Base-by-base conservation (phyloP, 805 yeast species). In the Saccharomycopsis amapae region DNA sequence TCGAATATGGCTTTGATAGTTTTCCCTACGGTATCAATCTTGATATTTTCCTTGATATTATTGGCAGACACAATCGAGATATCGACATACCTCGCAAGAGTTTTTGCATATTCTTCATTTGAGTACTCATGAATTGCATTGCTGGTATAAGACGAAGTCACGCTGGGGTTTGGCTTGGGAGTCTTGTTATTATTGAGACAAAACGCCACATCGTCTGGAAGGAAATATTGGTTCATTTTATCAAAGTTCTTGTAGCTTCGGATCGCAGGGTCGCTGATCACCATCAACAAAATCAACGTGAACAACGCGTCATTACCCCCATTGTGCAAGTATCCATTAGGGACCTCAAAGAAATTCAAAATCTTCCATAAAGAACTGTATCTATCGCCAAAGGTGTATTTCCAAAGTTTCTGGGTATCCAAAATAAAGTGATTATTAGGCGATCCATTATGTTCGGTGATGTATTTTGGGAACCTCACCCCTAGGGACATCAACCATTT, bases 241-340 rank as follows among this genome's bases (percentile, higher is more conserved):
- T 37, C 46, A 26, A 43, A 37, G 20, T 43, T 15, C 20, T 26
- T 36, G 15, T 45, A 3, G 13, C 45, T 44, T 48, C 77, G 55
- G 4, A 61, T 55, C 3, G 55, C 51, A 1, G 76, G 78, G 57
- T 79, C 85, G 42, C 77, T 65, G 47, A 76, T 55, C 30, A 68
- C 67, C 55, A 79, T 50, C 7, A 74, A 69, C n/a, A 74, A 64
- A 25, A 73, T 46, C 39, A 81, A 58, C 0, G 88, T 81, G 52
- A 69, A 79, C 54, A 78, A 76, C 5, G 85, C 76, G 58, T 81
- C 89, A 55, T 81, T 81, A 2, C 80, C 85, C 1, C 84, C 88
- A 57, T 81, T 81, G 58, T 81, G 88, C 39, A 81, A 62, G 52
- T 66, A 69, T 1, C 78, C 71, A 55, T 76, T 78, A 1, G 85